Base-by-base conservation (phyloP, 1,139 yeast species). In the Sugiyamaella castrensis region DNA sequence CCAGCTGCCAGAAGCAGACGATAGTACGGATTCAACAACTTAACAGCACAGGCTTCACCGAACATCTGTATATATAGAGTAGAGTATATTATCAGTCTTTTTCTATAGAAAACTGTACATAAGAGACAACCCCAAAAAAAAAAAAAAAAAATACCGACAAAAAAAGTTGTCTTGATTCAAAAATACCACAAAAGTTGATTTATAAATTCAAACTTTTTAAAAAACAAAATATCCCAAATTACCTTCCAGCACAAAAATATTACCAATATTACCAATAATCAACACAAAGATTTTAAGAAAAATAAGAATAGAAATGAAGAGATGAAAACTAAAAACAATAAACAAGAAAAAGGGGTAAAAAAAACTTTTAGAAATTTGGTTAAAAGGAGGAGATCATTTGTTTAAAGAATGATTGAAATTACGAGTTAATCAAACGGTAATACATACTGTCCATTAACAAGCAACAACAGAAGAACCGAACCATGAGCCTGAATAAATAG, bases 401-500 rank as follows among this genome's bases (percentile, higher is more conserved):
- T 19, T 12, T 28, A 37, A 26, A 31, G 28, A 24, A 15, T 15
- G n/a, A 41, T 7, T 26, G 26, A 46, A 30, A 5, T 3, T 31
- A 4, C 12, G 34, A 29, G 9, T n/a, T 6, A 31, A 6, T 13
- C 34, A 31, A 31, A 31, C 34, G n/a, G n/a, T n/a, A n/a, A n/a
- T n/a, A 41, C 12, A 41, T 13, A 33, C 28, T 7, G 29, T 29
- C 50, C 15, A 29, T 39, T 27, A 53, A 33, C 53, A 53, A 12
- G 54, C 55, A 9, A 49, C 53, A 10, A 51, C 54, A 19, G 55
- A 50, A 9, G 52, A 48, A n/a, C 45, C 52, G 40, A 33, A 40
- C 40, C 42, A 39, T 11, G 35, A 35, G 28, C 45, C 45, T 5
- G 15, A 24, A 38, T 36, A 40, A 26, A 36, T 40, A 34, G 40